Evolutionary conservation across 1,284 basidiomycete genomes (phyloP), one percentile per base, ranked within the genome.

Genomic region (Rhodotorula sp.): DNA sequence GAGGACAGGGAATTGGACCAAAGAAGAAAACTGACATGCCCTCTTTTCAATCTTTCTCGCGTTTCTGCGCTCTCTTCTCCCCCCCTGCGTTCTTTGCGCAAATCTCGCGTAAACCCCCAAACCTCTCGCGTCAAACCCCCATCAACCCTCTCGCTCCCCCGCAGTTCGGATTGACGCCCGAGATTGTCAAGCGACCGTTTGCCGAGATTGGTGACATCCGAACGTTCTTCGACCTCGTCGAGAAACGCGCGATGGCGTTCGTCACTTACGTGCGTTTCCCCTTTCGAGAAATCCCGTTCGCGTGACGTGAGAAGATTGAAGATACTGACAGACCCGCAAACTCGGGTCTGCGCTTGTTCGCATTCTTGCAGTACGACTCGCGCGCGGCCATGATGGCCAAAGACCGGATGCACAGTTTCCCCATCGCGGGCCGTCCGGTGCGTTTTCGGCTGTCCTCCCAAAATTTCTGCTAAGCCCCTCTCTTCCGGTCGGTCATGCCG

Each of bases 191-290:
- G 74, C 85, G 85, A 51, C 87, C 88, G 65, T 99, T 98, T 83
- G 91, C 92, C 82, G 88, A 90, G 71, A 92, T 92, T 81, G 96
- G 96, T 70, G 92, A 95, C 80, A 91, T 98, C 83, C 93, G 93
- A 83, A 95, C 92, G 3, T 97, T 95, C 82, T 98, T 97, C 81
- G 96, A 99, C 82, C 84, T 97, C 47, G 92, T 97, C 73, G 87
- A 88, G 62, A 95, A 92, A 48, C 87, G 96, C 71, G 96, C 96
- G 26, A 95, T 99, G 90, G 91, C 96, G 8, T 99, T 99, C 82
- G 90, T 98, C 66, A 98, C 95, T 65, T 99, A 92, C 81, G 94
- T 97, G 83, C 87, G 93, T 87, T 56, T 31, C 7, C 23, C 31
- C 52, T 5, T 3, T 5, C n/a, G n/a, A n/a, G n/a, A n/a, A n/a